A percentile compares a stretch with the other conserved stretches of the same genome.
These are phyloP conservation scores for Citrullus colocynthis DNA, from an alignment of 306 rosid species.

Conservation along the genomic window DNA sequence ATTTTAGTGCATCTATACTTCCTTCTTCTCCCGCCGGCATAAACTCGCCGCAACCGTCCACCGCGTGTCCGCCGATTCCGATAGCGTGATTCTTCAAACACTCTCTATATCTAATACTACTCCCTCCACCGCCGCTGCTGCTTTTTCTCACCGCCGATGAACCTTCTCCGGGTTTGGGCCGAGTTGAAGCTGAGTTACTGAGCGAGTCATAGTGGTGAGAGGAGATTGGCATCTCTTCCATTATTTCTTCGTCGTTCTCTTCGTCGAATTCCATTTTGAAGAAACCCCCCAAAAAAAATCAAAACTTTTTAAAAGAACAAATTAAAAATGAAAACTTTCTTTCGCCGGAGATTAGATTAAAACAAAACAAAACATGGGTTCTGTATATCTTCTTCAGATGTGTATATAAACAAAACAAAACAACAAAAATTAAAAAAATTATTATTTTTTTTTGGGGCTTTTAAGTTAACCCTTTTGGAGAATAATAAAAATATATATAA, in stretches of 20 bases:
- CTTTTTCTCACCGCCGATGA: slow-evolving; percentile 11
- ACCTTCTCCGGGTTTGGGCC: slow-evolving; percentile 20
- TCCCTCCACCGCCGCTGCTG: not conserved
- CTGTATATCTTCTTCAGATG: not conserved
- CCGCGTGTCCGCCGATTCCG: slow-evolving; percentile 52
- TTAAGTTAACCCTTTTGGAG: slow-evolving; percentile 10
- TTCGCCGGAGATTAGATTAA: slow-evolving; percentile 3
- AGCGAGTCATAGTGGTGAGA: slow-evolving; percentile 21
- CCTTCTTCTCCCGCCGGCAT: slow-evolving; percentile 69
- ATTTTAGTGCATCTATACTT: slow-evolving; percentile 55
- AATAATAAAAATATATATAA: not conserved
- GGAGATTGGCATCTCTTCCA: slow-evolving; percentile 27
- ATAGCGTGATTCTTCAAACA: slow-evolving; percentile 82
- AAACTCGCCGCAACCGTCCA: slow-evolving; percentile 86
- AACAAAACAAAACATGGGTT: not conserved
- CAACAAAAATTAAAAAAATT: not conserved
- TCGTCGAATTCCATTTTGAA: slow-evolving; percentile 52
- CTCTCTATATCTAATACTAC: slow-evolving; percentile 40
- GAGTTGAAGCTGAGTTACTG: slow-evolving; percentile 15
- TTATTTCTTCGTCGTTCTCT: slow-evolving; percentile 45
- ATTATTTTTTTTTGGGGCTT: not conserved
- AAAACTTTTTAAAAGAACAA: not conserved
- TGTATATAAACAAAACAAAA: not conserved
- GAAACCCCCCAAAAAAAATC: not conserved
- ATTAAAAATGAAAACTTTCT: not conserved